phyloP scores from a whole-genome alignment of 768 basidiomycete genomes.

The Russula emetica region DNA sequence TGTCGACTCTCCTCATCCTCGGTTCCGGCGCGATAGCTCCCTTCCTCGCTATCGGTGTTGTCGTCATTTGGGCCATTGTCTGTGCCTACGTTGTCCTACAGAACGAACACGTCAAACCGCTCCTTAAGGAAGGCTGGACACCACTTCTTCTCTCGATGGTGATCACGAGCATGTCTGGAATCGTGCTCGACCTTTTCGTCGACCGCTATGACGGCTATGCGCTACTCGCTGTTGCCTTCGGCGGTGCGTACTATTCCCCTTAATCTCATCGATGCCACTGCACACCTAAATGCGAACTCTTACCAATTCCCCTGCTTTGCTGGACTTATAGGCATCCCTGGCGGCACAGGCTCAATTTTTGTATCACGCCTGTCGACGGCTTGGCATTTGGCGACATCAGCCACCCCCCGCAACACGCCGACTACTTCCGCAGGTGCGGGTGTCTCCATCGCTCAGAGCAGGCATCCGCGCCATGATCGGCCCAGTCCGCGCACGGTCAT shows the following conservation, averaged over 20 bases:
- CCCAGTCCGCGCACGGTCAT: conserved; percentile 51
- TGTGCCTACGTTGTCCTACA: conserved; percentile 56
- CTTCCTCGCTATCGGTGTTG: conserved; percentile 45
- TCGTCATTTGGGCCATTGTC: conserved; percentile 43
- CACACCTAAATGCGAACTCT: neutral
- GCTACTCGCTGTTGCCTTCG: conserved; percentile 80
- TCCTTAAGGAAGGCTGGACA: conserved; percentile 83
- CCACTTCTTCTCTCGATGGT: conserved; percentile 89
- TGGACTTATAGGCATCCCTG: conserved; percentile 63
- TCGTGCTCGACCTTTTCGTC: conserved; percentile 88
- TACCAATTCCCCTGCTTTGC: neutral
- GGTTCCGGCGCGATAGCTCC: conserved; percentile 64
- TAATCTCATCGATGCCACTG: neutral
- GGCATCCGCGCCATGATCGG: conserved; percentile 17
- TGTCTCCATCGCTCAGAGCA: conserved; percentile 5
- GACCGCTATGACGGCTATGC: conserved; percentile 85
- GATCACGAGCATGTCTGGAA: conserved; percentile 82
- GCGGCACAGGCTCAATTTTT: conserved; percentile 85
- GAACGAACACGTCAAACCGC: conserved; percentile 64
- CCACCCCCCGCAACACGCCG: conserved; percentile 27
- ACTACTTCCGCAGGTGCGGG: conserved; percentile 20
- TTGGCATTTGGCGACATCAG: conserved; percentile 59
- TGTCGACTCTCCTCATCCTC: conserved; percentile 68
- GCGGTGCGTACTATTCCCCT: conserved; percentile 49
- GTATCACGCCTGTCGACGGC: conserved; percentile 88